These are phyloP conservation scores for Ostreobium quekettii DNA, from an alignment of 139 green algal species.

Conservation along the genomic window DNA sequence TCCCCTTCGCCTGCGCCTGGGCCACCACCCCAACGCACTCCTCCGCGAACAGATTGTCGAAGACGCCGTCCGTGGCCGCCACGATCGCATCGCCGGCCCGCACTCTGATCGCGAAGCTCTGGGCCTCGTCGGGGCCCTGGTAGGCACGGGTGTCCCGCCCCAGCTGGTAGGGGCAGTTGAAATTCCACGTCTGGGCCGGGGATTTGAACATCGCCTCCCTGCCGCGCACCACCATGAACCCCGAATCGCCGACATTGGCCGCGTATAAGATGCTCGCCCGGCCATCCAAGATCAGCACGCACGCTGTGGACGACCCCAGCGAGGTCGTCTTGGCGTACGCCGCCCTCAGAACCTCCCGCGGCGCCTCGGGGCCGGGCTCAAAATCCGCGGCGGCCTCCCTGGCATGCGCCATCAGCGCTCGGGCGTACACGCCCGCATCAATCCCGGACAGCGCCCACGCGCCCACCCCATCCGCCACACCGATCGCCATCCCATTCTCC, in stretches of 20 bases:
- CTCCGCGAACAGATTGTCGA: constrained; percentile 94
- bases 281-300: constrained; percentile 61
- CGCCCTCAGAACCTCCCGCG: constrained; percentile 45
- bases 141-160: constrained; percentile 25
- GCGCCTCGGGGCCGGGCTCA: constrained; percentile 21
- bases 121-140: constrained; percentile 11
- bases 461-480: constrained; percentile 80
- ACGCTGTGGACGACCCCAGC: constrained; percentile 71
- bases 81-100: constrained; percentile 82
- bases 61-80: constrained; percentile 87
- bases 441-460: constrained; percentile 73
- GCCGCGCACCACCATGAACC: constrained; percentile 48
- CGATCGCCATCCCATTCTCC: constrained; percentile 38
- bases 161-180: constrained; percentile 97
- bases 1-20: constrained; percentile 26
- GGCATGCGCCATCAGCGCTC: constrained; percentile 64
- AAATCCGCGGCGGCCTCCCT: constrained; percentile 33
- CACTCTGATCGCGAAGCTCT: constrained; percentile 44
- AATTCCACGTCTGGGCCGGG: constrained; percentile 89
- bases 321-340: constrained; percentile 38
- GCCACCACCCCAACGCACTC: constrained; percentile 58
- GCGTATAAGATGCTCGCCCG: constrained; percentile 45
- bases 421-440: constrained; percentile 73
- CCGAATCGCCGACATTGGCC: constrained; percentile 80
- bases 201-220: constrained; percentile 64